These are phyloP conservation scores for Prorocentrum cordatum DNA, from an alignment of 169 alveolate species.

Conservation along the genomic window DNA sequence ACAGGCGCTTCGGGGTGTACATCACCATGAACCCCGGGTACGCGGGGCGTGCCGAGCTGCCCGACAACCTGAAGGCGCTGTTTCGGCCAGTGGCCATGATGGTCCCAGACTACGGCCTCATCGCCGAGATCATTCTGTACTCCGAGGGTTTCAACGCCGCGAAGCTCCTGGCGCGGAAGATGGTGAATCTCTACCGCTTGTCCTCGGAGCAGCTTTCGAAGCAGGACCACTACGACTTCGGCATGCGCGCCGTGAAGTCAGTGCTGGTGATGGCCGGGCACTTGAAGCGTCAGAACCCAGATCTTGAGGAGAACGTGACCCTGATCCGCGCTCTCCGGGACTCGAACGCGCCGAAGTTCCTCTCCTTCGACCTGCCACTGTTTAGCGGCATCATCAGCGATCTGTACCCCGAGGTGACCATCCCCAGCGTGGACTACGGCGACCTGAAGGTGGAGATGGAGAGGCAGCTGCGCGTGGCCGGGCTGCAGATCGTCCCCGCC, in stretches of 20 bases:
- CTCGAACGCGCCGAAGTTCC: constrained; percentile 87
- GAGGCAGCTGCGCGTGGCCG: constrained; percentile 73
- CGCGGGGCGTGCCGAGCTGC: constrained; percentile 94
- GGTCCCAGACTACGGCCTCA: constrained; percentile 90
- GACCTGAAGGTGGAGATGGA: constrained; percentile 79
- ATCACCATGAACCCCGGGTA: constrained; percentile 97
- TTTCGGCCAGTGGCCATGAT: constrained; percentile 96
- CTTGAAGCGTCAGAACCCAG: constrained; percentile 83
- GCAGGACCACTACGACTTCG: constrained; percentile 94
- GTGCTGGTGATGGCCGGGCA: constrained; percentile 93
- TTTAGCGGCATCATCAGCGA: constrained; percentile 89
- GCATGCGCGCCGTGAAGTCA: constrained; percentile 93
- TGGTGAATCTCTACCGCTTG: constrained; percentile 83
- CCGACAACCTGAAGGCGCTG: constrained; percentile 92
- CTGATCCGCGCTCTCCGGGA: constrained; percentile 92
- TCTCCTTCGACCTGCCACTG: constrained; percentile 82
- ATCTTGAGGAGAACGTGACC: constrained; percentile 82
- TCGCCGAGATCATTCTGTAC: constrained; percentile 88
- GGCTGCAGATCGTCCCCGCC: constrained; percentile 76
- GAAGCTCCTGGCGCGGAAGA: constrained; percentile 77
- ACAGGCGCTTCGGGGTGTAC: constrained; percentile 83
- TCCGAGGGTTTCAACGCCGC: constrained; percentile 87
- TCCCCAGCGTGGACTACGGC: constrained; percentile 80
- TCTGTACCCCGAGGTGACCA: constrained; percentile 84
- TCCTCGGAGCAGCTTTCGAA: constrained; percentile 82